A percentile compares a stretch with the other conserved stretches of the same genome.
These are phyloP conservation scores for Candida maltosa DNA, from an alignment of 805 yeast genomes.

Conservation along the genomic window DNA sequence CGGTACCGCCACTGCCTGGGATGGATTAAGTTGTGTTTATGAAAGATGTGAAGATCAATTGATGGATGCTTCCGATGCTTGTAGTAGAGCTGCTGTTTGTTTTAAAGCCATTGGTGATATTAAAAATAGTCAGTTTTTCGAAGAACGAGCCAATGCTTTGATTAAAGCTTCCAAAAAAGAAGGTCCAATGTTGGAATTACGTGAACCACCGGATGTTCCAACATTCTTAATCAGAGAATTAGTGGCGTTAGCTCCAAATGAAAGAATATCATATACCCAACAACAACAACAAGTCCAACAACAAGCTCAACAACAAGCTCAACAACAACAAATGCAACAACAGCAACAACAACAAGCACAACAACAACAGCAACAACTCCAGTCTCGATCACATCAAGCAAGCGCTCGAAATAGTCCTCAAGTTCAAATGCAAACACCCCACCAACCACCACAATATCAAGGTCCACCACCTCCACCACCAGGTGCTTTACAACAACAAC, in stretches of 20 bases:
- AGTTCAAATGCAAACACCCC: constrained; percentile 9
- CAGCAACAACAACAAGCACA: constrained; percentile 21
- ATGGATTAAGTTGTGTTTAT: constrained; percentile 59
- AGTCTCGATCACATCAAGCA: constrained; percentile 6
- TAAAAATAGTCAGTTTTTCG: constrained; percentile 39
- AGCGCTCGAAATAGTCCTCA: constrained; percentile 9
- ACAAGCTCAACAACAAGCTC: constrained; percentile 12
- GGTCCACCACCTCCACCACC: constrained; percentile 3
- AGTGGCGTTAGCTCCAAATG: constrained; percentile 39
- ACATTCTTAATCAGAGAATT: constrained; percentile 36
- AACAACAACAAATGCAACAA: constrained; percentile 8
- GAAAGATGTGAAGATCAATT: constrained; percentile 61
- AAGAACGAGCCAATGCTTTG: constrained; percentile 41
- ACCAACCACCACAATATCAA: constrained; percentile 7
- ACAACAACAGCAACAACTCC: constrained; percentile 9
- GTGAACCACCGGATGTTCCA: constrained; percentile 50
- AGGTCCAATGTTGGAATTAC: constrained; percentile 42
- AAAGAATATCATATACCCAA: constrained; percentile 37
- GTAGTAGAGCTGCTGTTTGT: constrained; percentile 48
- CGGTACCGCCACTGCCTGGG: constrained; percentile 61
- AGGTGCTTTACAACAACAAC: constrained; percentile 2
- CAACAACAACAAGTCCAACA: constrained; percentile 24
- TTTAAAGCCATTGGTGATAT: constrained; percentile 45
- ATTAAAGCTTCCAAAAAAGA: constrained; percentile 41
- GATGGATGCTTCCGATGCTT: constrained; percentile 59